A percentile compares a stretch with the other conserved stretches of the same genome.
These are phyloP conservation scores for Candida xiaguanensis DNA, from an alignment of 805 yeast species.

Conservation along the genomic window DNA sequence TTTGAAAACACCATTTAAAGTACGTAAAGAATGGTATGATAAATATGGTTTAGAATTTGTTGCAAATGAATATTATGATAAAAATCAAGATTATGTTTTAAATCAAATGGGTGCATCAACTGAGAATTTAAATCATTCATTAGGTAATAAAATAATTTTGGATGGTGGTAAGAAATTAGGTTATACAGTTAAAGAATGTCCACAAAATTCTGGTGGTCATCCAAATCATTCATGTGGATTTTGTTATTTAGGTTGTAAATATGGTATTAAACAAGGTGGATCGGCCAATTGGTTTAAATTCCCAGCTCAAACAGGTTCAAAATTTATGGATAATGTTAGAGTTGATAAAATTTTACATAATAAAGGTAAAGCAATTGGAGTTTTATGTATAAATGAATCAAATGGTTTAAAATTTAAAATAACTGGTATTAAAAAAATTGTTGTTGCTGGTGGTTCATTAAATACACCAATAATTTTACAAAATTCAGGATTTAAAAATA, in stretches of 20 bases:
- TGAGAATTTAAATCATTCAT: conserved; percentile 40
- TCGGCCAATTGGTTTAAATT: conserved; percentile 48
- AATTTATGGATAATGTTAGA: conserved; percentile 43
- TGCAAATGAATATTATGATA: conserved; percentile 39
- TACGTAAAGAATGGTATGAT: conserved; percentile 50
- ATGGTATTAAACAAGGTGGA: conserved; percentile 50
- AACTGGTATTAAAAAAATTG: conserved; percentile 42
- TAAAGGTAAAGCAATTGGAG: conserved; percentile 43
- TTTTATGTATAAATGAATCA: conserved; percentile 31
- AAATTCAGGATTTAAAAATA: conserved; percentile 47
- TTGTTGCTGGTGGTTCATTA: conserved; percentile 46
- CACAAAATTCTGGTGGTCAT: conserved; percentile 47
- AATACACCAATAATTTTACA: conserved; percentile 46
- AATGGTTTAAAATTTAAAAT: conserved; percentile 33
- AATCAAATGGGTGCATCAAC: conserved; percentile 45
- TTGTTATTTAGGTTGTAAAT: conserved; percentile 48
- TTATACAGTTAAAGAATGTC: conserved; percentile 35
- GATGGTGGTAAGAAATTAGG: conserved; percentile 44
- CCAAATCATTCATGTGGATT: conserved; percentile 44
- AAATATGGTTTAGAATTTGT: conserved; percentile 44
- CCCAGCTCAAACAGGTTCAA: conserved; percentile 43
- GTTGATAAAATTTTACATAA: conserved; percentile 37
- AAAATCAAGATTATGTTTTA: conserved; percentile 43
- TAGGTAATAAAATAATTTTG: conserved; percentile 39
- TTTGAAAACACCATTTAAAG: conserved; percentile 45